Evolutionary conservation across 2,329 filamentous ascomycete genomes (phyloP), one percentile per base, ranked within the genome.

Genomic region (Podosphaera xanthii): DNA sequence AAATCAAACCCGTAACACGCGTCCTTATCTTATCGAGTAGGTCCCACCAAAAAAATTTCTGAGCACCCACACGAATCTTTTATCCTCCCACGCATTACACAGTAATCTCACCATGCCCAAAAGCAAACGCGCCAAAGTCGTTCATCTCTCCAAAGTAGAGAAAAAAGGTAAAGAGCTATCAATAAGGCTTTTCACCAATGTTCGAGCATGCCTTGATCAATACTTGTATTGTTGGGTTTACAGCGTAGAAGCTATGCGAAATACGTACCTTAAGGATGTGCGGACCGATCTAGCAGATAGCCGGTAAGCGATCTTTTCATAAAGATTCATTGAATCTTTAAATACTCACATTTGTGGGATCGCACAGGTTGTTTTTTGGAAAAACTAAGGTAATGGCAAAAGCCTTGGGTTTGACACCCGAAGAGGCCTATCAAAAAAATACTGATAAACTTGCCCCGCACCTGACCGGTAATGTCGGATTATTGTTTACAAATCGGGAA

Each of bases 371-470:
- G 71, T 97, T 97, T 81, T 97, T 96, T 73, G 92, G 91, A 74
- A 98, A 97, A 77, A 97, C 91, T 61, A 97, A 97, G 75, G 90
- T 98, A 72, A 97, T 97, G 89, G 83, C 87, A 67, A 91, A 92
- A 74, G 90, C 92, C 60, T 84, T 98, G 34, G 92, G 92, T 69
- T 79, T 80, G 64, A 83, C 77, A 59, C 77, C 82, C 65, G 84
- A 86, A 68, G 85, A 87, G 67, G 87, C 90, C 73, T 80, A 86
- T 72, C 86, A 87, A 65, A 80, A 86, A 52, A 87, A 87, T 69
- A 81, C 92, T 67, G 77, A 87, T 70, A 73, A 75, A 63, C 81
- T 96, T 60, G 74, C 79, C 30, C 75, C 75, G 53, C 79, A 87
- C 75, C 77, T 97, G 58, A 73, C 77, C 65, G 92, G 92, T 68